These are phyloP conservation scores for Plasmopara muralis DNA, from an alignment of 352 stramenopile genomes.

Conservation along the genomic window DNA sequence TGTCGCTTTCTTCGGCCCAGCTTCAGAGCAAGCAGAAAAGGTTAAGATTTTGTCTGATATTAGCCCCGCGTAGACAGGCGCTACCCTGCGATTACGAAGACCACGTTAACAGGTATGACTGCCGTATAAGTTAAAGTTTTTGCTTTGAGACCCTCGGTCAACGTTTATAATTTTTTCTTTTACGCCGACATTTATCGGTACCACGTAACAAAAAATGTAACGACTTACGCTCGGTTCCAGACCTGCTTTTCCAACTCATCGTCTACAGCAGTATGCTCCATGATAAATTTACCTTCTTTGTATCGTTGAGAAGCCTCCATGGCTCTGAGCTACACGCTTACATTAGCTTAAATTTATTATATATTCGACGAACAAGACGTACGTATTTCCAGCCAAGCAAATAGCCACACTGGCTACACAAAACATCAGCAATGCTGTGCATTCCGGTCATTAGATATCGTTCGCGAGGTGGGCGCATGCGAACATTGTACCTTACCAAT, in stretches of 20 bases:
- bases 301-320: constrained; percentile 81
- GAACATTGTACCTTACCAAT: constrained; percentile 56
- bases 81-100: background rate
- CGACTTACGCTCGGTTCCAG: constrained; percentile 30
- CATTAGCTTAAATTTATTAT: constrained; percentile 1
- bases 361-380: constrained; percentile 9
- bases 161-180: background rate
- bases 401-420: constrained; percentile 50
- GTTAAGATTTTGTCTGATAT: background rate
- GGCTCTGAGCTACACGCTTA: constrained; percentile 46
- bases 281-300: constrained; percentile 83
- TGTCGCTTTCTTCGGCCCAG: background rate
- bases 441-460: constrained; percentile 77
- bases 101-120: constrained; percentile 20
- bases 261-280: constrained; percentile 68
- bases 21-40: too few relatives aligned
- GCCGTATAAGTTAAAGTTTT: constrained; percentile 31
- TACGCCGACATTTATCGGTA: background rate
- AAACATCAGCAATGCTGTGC: constrained; percentile 70
- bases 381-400: constrained; percentile 84
- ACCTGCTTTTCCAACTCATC: constrained; percentile 50
- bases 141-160: constrained; percentile 17
- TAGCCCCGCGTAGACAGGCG: background rate
- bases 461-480: constrained; percentile 45
- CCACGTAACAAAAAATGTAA: background rate